phyloP scores from a whole-genome alignment of 768 basidiomycete genomes.

The Phlebiopsis gigantea region DNA sequence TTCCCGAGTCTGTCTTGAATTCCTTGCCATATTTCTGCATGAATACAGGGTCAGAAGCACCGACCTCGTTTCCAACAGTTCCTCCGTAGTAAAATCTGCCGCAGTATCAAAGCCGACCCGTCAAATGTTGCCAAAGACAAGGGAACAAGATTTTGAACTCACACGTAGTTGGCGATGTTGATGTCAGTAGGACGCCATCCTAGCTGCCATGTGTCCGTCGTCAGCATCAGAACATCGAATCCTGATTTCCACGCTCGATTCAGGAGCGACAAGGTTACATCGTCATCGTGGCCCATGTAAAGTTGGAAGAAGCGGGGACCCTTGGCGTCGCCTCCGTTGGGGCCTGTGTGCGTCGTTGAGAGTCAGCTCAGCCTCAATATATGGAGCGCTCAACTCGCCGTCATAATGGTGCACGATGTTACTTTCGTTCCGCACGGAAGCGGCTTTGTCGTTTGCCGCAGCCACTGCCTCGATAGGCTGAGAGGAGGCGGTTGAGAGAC shows the following conservation, averaged over 20 bases:
- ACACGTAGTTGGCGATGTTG: conserved; percentile 45
- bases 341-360: conserved; percentile 7
- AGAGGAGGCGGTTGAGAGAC: conserved; percentile 45
- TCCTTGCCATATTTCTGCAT: conserved; percentile 41
- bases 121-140: background rate
- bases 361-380: background rate
- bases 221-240: conserved; percentile 43
- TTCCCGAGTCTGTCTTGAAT: conserved; percentile 35
- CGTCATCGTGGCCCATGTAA: conserved; percentile 51
- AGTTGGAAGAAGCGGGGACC: conserved; percentile 50
- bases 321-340: conserved; percentile 29
- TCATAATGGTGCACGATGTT: conserved; percentile 31
- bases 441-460: conserved; percentile 38
- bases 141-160: conserved; percentile 9
- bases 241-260: conserved; percentile 41
- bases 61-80: conserved; percentile 41
- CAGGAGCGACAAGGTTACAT: conserved; percentile 42
- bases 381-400: conserved; percentile 13
- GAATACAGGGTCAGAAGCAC: conserved; percentile 44
- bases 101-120: background rate
- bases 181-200: conserved; percentile 46
- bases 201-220: conserved; percentile 46
- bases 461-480: conserved; percentile 50
- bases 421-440: conserved; percentile 31
- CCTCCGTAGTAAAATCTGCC: conserved; percentile 34